Base-by-base conservation (phyloP, 2,329 filamentous ascomycete species). In the Microsporum audouinii region DNA sequence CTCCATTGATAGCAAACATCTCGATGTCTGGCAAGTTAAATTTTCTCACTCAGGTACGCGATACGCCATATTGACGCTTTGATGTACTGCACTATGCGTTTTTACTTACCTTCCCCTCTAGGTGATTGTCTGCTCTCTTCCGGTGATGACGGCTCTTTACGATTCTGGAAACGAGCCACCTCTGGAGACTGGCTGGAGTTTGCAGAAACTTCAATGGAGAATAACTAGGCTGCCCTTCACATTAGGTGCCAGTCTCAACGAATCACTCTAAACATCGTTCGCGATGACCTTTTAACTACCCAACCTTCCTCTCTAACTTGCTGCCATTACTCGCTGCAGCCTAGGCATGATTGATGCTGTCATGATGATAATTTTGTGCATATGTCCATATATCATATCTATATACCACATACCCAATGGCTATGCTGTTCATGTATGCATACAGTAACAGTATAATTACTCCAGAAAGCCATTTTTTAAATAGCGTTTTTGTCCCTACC, bases 21-120 rank as follows among this genome's bases (percentile, higher is more conserved):
- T 75, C n/a, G 74, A 76, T 65, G 73, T 76, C 34, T 77, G 75
- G 75, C 74, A 76, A 62, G 73, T 77, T 5, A 72, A 75, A 47
- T 77, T 76, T 60, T 77, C 75, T 2, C 74, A 73, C 63, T 70
- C 75, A 49, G 75, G 75, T 77, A 61, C 67, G 70, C 66, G 6
- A 23, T 41, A 6, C 59, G 14, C 27, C 31, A 14, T 6, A 29
- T 38, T 8, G 1, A 45, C 34, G 5, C 34, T 36, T 36, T 5
- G 10, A 36, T 36, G 23, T 31, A 31, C 12, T 2, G 17, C 17
- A 43, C 17, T 29, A 36, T 43, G 12, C 49, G 29, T 33, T 31
- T 34, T 33, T 14, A 31, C 38, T 27, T 61, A 2, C 14, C 60
- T 34, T 39, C 1, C 4, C 8, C n/a, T 14, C 60, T 36, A 77